Conservation (phyloP, 345 rosid genomes). For the Populus simonii region DNA sequence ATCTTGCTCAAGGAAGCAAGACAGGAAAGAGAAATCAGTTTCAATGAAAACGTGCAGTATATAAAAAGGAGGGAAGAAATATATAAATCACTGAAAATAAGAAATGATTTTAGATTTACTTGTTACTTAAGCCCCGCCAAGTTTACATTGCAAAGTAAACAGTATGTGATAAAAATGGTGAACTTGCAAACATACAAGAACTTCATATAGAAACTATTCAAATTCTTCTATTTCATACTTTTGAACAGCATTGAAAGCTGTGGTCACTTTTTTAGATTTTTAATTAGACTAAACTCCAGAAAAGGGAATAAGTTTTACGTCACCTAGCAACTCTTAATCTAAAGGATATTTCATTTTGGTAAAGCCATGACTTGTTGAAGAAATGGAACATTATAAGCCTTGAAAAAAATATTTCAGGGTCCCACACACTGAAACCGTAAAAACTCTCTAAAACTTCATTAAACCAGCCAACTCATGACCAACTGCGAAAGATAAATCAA, state of each 20-base stretch:
- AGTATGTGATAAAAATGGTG: not conserved
- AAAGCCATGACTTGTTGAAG: not conserved
- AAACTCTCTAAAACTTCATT: not conserved
- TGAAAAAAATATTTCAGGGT: not conserved
- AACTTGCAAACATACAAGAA: not conserved
- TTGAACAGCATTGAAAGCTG: not conserved
- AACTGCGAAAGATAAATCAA: slow-evolving; percentile 7
- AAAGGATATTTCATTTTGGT: not conserved
- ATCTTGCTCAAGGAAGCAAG: not conserved
- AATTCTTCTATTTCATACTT: not conserved
- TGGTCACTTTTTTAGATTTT: not conserved
- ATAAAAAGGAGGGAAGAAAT: not conserved
- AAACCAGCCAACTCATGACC: not conserved
- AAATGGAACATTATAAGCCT: not conserved
- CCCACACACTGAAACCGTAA: not conserved
- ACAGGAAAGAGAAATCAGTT: not conserved
- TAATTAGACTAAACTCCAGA: not conserved
- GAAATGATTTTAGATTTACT: not conserved
- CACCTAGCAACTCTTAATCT: not conserved
- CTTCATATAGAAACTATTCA: not conserved
- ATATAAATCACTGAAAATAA: not conserved
- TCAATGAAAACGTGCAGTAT: not conserved
- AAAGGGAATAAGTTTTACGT: not conserved
- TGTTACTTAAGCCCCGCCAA: not conserved
- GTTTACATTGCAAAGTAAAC: not conserved